These are phyloP conservation scores for Aspergillus melleus DNA, from an alignment of 2,329 filamentous ascomycete genomes.

Conservation along the genomic window DNA sequence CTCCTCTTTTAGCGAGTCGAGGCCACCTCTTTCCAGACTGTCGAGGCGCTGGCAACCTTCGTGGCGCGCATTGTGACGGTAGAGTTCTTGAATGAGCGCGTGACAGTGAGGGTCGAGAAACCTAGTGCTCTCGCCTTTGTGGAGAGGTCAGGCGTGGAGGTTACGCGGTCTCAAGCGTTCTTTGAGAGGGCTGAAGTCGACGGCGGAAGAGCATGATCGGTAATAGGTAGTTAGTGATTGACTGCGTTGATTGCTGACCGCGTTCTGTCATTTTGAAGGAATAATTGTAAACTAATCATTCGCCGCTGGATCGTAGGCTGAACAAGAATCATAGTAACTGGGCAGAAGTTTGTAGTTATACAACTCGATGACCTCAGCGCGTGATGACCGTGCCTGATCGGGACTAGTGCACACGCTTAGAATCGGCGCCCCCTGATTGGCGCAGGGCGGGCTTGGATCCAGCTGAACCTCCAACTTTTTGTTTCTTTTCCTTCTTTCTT, in stretches of 20 bases:
- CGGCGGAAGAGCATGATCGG: slow-evolving; percentile 11
- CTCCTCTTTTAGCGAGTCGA: slow-evolving; percentile 43
- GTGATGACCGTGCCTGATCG: slow-evolving; percentile 14
- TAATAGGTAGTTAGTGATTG: background rate
- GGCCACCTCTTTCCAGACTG: slow-evolving; percentile 49
- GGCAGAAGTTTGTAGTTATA: background rate
- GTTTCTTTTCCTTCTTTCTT: slow-evolving; percentile 7
- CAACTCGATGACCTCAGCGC: slow-evolving; percentile 20
- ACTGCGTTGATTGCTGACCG: background rate
- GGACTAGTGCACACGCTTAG: slow-evolving; percentile 15
- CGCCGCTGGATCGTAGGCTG: background rate
- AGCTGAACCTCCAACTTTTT: slow-evolving; percentile 1
- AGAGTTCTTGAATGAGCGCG: slow-evolving; percentile 46
- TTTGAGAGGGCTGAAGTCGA: slow-evolving; percentile 30
- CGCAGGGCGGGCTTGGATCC: background rate
- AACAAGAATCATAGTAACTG: background rate
- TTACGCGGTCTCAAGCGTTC: slow-evolving; percentile 48
- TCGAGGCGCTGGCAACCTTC: slow-evolving; percentile 52
- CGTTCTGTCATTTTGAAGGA: background rate
- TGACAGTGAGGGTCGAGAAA: slow-evolving; percentile 52
- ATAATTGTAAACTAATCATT: background rate
- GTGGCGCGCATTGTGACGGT: slow-evolving; percentile 49
- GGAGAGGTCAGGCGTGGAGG: slow-evolving; percentile 49
- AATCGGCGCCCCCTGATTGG: slow-evolving; percentile 20
- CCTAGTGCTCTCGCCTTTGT: slow-evolving; percentile 53